A percentile compares a stretch with the other conserved stretches of the same genome.
These are phyloP conservation scores for Xanthoconium separans DNA, from an alignment of 1,284 basidiomycete genomes.

Conservation along the genomic window DNA sequence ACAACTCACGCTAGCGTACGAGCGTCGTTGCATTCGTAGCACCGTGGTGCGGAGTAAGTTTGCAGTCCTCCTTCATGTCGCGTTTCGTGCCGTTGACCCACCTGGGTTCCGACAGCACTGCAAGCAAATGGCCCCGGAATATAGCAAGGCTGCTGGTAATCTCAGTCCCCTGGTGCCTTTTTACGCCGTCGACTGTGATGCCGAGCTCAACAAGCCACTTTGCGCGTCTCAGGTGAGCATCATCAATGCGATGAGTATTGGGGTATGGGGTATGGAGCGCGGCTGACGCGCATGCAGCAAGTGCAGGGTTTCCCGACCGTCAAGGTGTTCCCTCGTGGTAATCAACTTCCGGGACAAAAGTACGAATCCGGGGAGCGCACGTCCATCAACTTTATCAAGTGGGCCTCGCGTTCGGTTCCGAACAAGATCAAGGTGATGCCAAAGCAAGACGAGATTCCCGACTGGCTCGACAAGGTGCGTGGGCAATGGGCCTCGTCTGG, in stretches of 20 bases:
- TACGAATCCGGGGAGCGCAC: conserved; percentile 76
- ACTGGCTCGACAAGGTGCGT: conserved; percentile 63
- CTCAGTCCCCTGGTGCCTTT: conserved; percentile 83
- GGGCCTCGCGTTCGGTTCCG: conserved; percentile 74
- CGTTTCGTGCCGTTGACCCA: neutral
- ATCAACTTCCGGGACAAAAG: conserved; percentile 59
- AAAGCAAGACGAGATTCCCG: conserved; percentile 53
- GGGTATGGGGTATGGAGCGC: neutral
- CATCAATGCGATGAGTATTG: neutral
- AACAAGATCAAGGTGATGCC: conserved; percentile 64
- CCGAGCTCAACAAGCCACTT: conserved; percentile 74
- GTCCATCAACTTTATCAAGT: conserved; percentile 74
- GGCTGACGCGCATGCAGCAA: conserved; percentile 39
- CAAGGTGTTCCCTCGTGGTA: conserved; percentile 81
- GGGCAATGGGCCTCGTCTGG: too few relatives aligned
- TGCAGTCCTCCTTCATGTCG: too few relatives aligned
- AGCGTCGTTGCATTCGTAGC: conserved; percentile 86
- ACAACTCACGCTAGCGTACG: conserved; percentile 58
- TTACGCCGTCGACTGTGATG: conserved; percentile 92
- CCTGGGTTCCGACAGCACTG: conserved; percentile 60
- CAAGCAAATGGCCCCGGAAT: conserved; percentile 84
- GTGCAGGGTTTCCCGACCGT: conserved; percentile 93
- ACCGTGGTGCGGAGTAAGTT: conserved; percentile 83
- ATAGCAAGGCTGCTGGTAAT: conserved; percentile 75
- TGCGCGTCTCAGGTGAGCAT: conserved; percentile 73